These are phyloP conservation scores for Podospora anserina DNA, from an alignment of 495 filamentous ascomycete genomes.

Conservation along the genomic window DNA sequence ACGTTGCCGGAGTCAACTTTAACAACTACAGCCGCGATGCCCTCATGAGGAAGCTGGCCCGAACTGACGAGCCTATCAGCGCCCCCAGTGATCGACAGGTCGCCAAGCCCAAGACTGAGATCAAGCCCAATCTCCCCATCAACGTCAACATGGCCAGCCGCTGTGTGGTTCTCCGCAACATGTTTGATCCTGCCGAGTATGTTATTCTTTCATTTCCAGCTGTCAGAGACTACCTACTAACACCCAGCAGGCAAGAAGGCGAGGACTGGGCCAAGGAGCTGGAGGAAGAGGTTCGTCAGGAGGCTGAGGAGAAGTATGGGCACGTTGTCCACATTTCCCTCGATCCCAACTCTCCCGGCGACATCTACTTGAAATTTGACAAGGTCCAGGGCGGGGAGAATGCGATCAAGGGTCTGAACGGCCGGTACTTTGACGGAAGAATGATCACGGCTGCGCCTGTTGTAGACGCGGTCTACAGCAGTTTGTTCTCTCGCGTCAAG, in stretches of 20 bases:
- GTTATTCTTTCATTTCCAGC: constrained; percentile 35
- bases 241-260: constrained; percentile 68
- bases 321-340: constrained; percentile 96
- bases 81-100: constrained; percentile 64
- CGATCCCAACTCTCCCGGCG: constrained; percentile 89
- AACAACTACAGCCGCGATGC: constrained; percentile 97
- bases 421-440: constrained; percentile 86
- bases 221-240: constrained; percentile 40
- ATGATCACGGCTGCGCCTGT: constrained; percentile 92
- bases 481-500: constrained; percentile 85
- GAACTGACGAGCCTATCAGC: constrained; percentile 82
- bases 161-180: constrained; percentile 90
- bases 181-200: constrained; percentile 91
- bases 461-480: constrained; percentile 97
- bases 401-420: constrained; percentile 95
- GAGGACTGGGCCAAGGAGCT: constrained; percentile 88
- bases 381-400: constrained; percentile 92
- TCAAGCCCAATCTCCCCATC: constrained; percentile 71
- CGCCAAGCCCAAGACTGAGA: constrained; percentile 74
- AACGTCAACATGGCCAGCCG: constrained; percentile 91
- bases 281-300: constrained; percentile 87
- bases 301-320: constrained; percentile 95
- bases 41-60: constrained; percentile 94
- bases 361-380: constrained; percentile 98
- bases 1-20: constrained; percentile 98